A percentile compares a stretch with the other conserved stretches of the same genome.
Evolutionary conservation across 129 eudicot genomes (phyloP).

Genomic region (Escallonia rubra): DNA sequence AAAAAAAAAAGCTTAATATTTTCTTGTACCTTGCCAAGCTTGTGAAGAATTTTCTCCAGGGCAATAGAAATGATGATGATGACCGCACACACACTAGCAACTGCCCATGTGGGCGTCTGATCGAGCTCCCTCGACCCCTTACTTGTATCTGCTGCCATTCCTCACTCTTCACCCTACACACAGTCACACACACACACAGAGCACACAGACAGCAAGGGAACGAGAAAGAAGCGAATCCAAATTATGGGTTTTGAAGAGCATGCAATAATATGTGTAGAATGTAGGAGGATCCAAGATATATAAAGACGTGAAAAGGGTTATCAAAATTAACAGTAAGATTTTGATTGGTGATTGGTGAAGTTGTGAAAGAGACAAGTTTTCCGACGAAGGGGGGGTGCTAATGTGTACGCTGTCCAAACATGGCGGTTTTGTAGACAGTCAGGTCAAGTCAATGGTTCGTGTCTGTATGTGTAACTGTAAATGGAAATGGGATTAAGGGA

Average conservation of each 20-base stretch:
- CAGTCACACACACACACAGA: conserved; percentile 2
- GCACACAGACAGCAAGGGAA: not conserved
- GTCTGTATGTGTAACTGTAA: too few relatives aligned
- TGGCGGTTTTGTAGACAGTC: too few relatives aligned
- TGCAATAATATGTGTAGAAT: conserved; percentile 9
- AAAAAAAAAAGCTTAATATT: too few relatives aligned
- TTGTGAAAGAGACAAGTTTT: conserved; percentile 17
- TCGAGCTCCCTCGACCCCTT: conserved; percentile 38
- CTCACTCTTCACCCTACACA: not conserved
- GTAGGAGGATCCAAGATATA: not conserved
- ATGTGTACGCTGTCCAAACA: too few relatives aligned
- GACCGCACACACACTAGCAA: conserved; percentile 79
- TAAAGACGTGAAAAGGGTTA: not conserved
- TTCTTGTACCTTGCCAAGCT: conserved; percentile 62
- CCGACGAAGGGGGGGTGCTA: too few relatives aligned
- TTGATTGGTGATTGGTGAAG: conserved; percentile 22
- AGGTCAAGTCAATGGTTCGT: too few relatives aligned
- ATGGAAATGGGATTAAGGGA: too few relatives aligned
- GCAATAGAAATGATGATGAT: conserved; percentile 65
- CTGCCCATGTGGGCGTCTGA: conserved; percentile 98
- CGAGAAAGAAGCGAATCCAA: conserved; percentile 9
- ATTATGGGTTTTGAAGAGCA: not conserved
- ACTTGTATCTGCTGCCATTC: conserved; percentile 42
- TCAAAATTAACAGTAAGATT: not conserved
- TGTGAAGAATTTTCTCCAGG: conserved; percentile 60